Evolutionary conservation across 805 yeast genomes (phyloP).

Genomic region (Sungouiozyma intestinalis): DNA sequence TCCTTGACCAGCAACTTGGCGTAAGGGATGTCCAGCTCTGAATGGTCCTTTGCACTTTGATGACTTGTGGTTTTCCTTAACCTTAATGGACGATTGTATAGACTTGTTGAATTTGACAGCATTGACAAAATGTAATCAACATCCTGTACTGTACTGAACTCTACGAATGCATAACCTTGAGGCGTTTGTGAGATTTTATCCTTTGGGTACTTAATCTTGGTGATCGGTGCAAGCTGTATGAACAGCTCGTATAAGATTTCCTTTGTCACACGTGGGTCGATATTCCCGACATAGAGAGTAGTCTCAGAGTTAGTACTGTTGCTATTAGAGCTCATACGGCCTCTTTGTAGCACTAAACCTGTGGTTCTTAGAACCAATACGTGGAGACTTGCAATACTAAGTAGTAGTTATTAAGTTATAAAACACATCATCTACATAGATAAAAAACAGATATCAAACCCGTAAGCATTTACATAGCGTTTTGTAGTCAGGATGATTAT

Average conservation of each 20-base stretch:
- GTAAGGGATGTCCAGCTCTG: slow-evolving; percentile 35
- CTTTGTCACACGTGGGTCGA: slow-evolving; percentile 69
- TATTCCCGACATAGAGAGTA: slow-evolving; percentile 70
- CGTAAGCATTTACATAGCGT: too few relatives aligned
- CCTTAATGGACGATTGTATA: slow-evolving; percentile 52
- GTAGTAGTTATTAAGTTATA: too few relatives aligned
- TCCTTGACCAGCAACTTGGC: slow-evolving; percentile 64
- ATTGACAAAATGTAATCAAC: slow-evolving; percentile 58
- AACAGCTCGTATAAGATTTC: slow-evolving; percentile 68
- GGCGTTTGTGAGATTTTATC: slow-evolving; percentile 61
- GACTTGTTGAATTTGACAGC: slow-evolving; percentile 40
- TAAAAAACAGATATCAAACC: too few relatives aligned
- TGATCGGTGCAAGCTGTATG: slow-evolving; percentile 74
- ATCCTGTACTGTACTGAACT: slow-evolving; percentile 48
- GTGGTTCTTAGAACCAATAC: too few relatives aligned
- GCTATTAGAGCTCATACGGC: too few relatives aligned
- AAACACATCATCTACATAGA: too few relatives aligned
- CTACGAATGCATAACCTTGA: slow-evolving; percentile 86
- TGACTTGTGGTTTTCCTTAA: slow-evolving; percentile 35
- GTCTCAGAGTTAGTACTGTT: slow-evolving; percentile 3
- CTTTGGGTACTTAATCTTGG: slow-evolving; percentile 61
- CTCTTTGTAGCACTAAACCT: too few relatives aligned
- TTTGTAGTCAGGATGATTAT: too few relatives aligned
- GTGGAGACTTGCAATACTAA: too few relatives aligned
- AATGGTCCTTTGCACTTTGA: slow-evolving; percentile 14